Base-by-base conservation (phyloP, 352 stramenopile species). In the Peronospora farinosa region DNA sequence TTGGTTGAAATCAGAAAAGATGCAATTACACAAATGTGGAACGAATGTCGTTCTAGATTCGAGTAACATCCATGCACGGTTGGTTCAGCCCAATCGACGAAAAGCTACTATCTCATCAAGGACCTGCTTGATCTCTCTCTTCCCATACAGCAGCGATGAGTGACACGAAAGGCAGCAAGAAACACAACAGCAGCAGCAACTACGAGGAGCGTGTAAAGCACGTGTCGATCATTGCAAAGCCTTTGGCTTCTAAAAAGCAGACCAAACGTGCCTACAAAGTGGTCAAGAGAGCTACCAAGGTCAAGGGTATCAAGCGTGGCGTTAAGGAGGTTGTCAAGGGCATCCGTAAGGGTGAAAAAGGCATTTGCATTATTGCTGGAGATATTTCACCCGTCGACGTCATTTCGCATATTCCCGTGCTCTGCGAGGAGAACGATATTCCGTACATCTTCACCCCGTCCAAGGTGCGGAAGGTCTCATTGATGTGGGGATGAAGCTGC, bases 321-420 rank as follows among this genome's bases (percentile, higher is more conserved):
- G 97, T 99, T 27, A 99, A 99, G 72, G 97, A 99, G 78, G 95
- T 99, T 11, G 95, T 99, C 56, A 99, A 99, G 76, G 95, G 83
- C 49, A 85, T 99, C 47, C 89, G 87, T 52, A 96, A 97, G 72
- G 92, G 92, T 39, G 90, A 98, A 49, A 98, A 97, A 68, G 97
- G 97, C 38, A 62, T 99, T 36, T 98, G 95, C 60, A 87, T 99
- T 49, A 95, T 99, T 40, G 97, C 97, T 2, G 97, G 96, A 32
- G 97, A 99, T 80, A 99, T 99, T 57, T 98, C 91, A 53, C 97
- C 97, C n/a, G 90, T 99, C 33, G 97, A 99, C 67, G 97, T 99
- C n/a, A 97, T 99, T 60, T 97, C 88, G 53, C 97, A 99, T 84
- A 88, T 99, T 46, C 96, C 97, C 11, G 80, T 99, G 48, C 74